These are phyloP conservation scores for Neopestalotiopsis sp. DNA, from an alignment of 2,329 filamentous ascomycete genomes.

Conservation along the genomic window DNA sequence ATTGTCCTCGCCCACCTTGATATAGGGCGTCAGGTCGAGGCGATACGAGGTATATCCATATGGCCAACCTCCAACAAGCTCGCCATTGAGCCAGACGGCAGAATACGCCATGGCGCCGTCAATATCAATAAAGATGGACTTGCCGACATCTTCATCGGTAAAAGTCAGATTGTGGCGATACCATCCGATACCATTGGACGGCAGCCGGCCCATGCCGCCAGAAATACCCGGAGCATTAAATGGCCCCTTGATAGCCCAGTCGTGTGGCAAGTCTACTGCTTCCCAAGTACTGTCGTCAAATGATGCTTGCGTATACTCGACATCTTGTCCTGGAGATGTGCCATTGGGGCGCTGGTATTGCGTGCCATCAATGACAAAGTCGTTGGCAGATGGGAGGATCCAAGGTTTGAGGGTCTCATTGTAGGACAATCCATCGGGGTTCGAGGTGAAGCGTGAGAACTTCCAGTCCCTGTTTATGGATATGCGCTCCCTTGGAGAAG, in stretches of 20 bases:
- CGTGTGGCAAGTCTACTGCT: constrained; percentile 45
- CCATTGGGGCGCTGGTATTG: constrained; percentile 30
- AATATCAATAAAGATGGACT: constrained; percentile 36
- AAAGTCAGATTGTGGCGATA: constrained; percentile 49
- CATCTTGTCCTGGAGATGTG: constrained; percentile 30
- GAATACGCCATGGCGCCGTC: constrained; percentile 59
- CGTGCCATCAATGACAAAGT: constrained; percentile 35
- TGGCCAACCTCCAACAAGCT: constrained; percentile 57
- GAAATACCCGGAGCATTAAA: constrained; percentile 41
- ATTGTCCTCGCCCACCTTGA: constrained; percentile 42
- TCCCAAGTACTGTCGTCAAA: constrained; percentile 43
- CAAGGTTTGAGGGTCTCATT: constrained; percentile 35
- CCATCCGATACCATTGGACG: constrained; percentile 58
- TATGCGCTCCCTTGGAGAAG: constrained; percentile 34
- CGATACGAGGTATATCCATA: constrained; percentile 58
- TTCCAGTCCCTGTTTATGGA: constrained; percentile 41
- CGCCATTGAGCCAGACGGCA: constrained; percentile 57
- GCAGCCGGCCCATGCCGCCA: constrained; percentile 50
- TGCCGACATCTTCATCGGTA: constrained; percentile 24
- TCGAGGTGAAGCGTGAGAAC: constrained; percentile 40
- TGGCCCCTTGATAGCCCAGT: constrained; percentile 50
- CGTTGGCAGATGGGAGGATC: constrained; percentile 39
- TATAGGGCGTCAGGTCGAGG: constrained; percentile 53
- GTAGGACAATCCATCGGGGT: constrained; percentile 42
- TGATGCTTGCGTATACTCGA: constrained; percentile 33